Base-by-base conservation (phyloP, 2,329 filamentous ascomycete genomes). In the Sporothrix curviconia region DNA sequence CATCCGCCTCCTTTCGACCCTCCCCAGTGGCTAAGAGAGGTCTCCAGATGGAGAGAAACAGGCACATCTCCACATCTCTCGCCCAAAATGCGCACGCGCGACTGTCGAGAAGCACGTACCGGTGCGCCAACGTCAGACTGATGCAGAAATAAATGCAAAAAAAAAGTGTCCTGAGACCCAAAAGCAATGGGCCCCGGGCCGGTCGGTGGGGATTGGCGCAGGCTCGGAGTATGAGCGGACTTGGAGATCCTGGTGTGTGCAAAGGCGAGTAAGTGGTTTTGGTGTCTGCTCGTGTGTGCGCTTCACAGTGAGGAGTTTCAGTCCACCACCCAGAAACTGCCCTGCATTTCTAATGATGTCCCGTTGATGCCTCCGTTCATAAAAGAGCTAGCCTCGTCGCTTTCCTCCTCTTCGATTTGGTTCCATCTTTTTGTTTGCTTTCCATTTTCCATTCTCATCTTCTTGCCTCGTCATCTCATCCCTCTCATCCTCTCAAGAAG, bases 141-240 rank as follows among this genome's bases (percentile, higher is more conserved):
- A 17, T 50, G 43, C 43, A 46, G n/a, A n/a, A n/a, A n/a, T n/a
- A n/a, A n/a, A n/a, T n/a, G 36, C 9, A 39, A 40, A 36, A 54
- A 52, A 54, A 54, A 44, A 32, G 28, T n/a, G 51, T 54, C 51
- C 51, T 54, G 51, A 54, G 51, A 54, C 51, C 37, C 25, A 34
- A 54, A 54, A 24, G 14, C n/a, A 24, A 54, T 22, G 40, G 25
- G 17, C 4, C 28, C 51, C 51, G 51, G 39, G n/a, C 39, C 39
- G 28, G 39, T 44, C 50, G 51, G 51, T 34, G 39, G 34, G 49
- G 49, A 28, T 12, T 28, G 32, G 15, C 17, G n/a, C 15, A 17
- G 30, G 17, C 46, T 36, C 34, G 36, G 24, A 30, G 39, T 25
- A 43, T 32, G 40, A 28, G 30, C 39, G 51, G 51, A 44, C 51